Conservation (phyloP, 306 rosid genomes). For the Quercus bicolor region DNA sequence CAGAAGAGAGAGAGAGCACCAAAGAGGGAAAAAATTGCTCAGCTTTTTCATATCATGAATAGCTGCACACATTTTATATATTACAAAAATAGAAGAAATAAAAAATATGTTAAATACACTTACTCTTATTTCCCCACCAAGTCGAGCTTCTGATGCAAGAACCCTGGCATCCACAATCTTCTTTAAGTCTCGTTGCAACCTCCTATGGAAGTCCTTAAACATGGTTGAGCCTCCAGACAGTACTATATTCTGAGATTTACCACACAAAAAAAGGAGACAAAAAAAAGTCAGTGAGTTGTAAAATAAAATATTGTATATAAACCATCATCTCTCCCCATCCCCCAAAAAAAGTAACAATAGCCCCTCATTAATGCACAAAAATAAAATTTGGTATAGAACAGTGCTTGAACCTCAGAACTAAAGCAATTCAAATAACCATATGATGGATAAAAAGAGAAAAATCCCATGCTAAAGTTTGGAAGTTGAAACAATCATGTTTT, state of each 20-base stretch:
- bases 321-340: too few species aligned
- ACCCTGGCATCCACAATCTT: constrained; percentile 92
- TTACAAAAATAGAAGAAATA: neutral
- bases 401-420: neutral
- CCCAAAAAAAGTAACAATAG: neutral
- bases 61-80: neutral
- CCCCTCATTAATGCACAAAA: neutral
- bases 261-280: neutral
- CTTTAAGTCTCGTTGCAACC: constrained; percentile 94
- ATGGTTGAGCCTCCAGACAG: constrained; percentile 98
- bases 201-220: constrained; percentile 97
- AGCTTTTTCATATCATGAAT: neutral
- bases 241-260: constrained; percentile 71
- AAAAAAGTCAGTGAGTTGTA: constrained; percentile 4
- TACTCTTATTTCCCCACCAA: constrained; percentile 77
- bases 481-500: neutral
- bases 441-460: neutral
- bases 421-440: neutral
- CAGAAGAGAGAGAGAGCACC: constrained; percentile 10
- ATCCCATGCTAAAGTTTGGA: neutral
- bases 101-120: constrained; percentile 3
- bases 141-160: constrained; percentile 79
- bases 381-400: neutral
- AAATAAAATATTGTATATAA: neutral
- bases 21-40: constrained; percentile 9